Conservation (phyloP, 202 grass and related monocot genomes). For the Schoenoplectus triqueter region DNA sequence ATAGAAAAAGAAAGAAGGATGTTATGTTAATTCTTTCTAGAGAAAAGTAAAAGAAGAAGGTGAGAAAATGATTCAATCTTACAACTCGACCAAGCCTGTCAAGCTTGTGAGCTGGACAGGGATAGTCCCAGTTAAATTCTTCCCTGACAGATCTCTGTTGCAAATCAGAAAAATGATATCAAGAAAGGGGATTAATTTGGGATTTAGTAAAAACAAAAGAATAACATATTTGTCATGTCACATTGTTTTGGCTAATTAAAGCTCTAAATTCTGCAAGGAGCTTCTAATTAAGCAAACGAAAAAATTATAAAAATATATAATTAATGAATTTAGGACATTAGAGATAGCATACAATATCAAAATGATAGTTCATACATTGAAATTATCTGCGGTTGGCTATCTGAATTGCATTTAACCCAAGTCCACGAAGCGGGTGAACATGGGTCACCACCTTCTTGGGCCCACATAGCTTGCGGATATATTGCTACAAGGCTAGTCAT, state of each 20-base stretch:
- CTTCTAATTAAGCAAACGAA: neutral
- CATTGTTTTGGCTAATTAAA: neutral
- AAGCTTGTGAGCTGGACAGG: constrained; percentile 76
- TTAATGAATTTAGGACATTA: neutral
- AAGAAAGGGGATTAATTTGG: neutral
- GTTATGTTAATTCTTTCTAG: neutral
- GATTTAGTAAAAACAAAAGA: neutral
- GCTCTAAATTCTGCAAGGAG: neutral
- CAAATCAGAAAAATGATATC: neutral
- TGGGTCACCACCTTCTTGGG: constrained; percentile 87
- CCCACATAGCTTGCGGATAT: constrained; percentile 66
- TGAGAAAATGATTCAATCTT: constrained; percentile 47
- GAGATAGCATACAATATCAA: constrained; percentile 14
- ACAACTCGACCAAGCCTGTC: constrained; percentile 69
- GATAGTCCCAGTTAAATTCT: constrained; percentile 82
- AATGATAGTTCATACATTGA: constrained; percentile 56
- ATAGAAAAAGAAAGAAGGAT: neutral
- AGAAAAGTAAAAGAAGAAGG: constrained; percentile 2
- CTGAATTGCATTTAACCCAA: constrained; percentile 88
- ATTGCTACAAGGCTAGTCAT: constrained; percentile 69
- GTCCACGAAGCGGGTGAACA: constrained; percentile 86
- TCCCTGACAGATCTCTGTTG: constrained; percentile 64
- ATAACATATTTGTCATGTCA: neutral
- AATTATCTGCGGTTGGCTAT: constrained; percentile 64
- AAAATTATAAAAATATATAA: neutral